Conservation (phyloP, 2,329 filamentous ascomycete genomes). For the Hirsutella minnesotensis region DNA sequence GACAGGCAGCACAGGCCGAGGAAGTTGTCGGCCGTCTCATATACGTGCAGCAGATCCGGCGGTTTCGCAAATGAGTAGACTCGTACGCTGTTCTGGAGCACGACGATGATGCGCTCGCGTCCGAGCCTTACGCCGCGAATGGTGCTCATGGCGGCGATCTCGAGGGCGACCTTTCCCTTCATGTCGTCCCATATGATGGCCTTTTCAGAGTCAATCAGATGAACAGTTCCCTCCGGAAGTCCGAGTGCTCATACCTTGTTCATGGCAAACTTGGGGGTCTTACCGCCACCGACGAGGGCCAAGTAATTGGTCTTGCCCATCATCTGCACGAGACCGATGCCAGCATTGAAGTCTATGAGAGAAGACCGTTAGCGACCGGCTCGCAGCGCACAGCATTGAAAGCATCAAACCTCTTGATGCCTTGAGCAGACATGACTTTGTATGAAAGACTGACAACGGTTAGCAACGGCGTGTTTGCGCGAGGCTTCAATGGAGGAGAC, state of each 20-base stretch:
- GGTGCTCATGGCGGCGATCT: conserved; percentile 71
- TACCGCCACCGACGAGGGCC: conserved; percentile 80
- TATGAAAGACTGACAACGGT: conserved; percentile 51
- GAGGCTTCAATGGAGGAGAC: not conserved
- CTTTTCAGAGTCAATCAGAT: conserved; percentile 19
- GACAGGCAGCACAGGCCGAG: conserved; percentile 71
- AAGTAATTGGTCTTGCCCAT: conserved; percentile 78
- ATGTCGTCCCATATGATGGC: conserved; percentile 87
- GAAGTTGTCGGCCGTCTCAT: conserved; percentile 79
- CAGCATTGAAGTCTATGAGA: conserved; percentile 61
- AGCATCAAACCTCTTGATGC: conserved; percentile 31
- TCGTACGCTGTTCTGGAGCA: conserved; percentile 69
- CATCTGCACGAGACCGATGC: conserved; percentile 76
- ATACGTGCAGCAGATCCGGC: conserved; percentile 58
- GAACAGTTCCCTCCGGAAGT: too few species aligned
- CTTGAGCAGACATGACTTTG: conserved; percentile 60
- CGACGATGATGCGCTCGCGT: conserved; percentile 64
- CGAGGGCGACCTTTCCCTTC: conserved; percentile 57
- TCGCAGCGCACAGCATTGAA: not conserved
- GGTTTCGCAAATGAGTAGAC: conserved; percentile 69
- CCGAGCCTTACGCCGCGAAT: conserved; percentile 72
- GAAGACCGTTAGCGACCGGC: not conserved
- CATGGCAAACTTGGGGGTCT: conserved; percentile 71
- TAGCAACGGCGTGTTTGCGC: conserved; percentile 7
- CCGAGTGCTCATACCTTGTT: conserved; percentile 58